Evolutionary conservation across 169 alveolate genomes (phyloP), one percentile per base, ranked within the genome.

Genomic region (Theileria orientalis): DNA sequence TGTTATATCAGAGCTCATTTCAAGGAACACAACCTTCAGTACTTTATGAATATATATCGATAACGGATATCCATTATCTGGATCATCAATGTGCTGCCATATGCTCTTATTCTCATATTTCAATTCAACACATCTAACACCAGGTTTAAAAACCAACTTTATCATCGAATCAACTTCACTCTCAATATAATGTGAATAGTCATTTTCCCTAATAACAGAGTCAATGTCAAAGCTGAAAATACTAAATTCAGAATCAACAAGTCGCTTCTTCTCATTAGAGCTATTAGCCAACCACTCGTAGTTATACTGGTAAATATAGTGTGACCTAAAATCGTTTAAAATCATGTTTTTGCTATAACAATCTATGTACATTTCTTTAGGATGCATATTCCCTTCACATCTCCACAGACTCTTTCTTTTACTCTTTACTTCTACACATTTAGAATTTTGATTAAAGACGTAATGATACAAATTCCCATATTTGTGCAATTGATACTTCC

Each of bases 21-120:
- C 63, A n/a, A 54, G 2, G 33, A 54, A 54, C 11, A 54, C 37
- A 54, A 54, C n/a, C 2, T 27, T 54, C 33, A 25, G 8, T 9
- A 7, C 63, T 54, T 54, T 54, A 8, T 54, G 63, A 13, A 54
- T 13, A 54, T 54, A 54, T 54, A 54, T 54, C 33, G 37, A 8
- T 54, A 8, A 2, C 23, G 63, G 63, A 54, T 54, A 21, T 54
- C n/a, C 63, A 13, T 54, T 27, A 5, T 23, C 23, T 5, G 23
- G 23, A 54, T 54, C n/a, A 3, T 54, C 33, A 54, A 2, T 25
- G n/a, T 54, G 33, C 2, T 21, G 8, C 63, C 63, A 54, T 13
- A 54, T 27, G 1, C n/a, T 33, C 11, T 54, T 27, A 54, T 54
- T 54, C n/a, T 54, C 33, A 25, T 25, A 33, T 54, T 8, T 54